Conservation (phyloP, 805 yeast genomes). For the Myxozyma vanderwaltii region DNA sequence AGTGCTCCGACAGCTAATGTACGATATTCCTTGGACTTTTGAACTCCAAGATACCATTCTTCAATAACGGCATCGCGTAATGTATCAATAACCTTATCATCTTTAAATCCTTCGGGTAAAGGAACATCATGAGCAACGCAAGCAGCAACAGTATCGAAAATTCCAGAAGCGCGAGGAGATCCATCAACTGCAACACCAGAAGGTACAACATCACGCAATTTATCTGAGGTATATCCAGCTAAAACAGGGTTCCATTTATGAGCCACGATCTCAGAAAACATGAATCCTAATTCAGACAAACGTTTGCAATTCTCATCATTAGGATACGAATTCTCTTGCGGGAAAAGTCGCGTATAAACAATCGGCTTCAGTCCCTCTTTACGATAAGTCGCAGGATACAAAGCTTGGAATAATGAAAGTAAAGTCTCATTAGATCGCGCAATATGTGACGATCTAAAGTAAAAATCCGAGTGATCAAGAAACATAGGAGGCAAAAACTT, state of each 20-base stretch:
- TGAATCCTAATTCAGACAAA: constrained; percentile 29
- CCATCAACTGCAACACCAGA: constrained; percentile 34
- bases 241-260: constrained; percentile 32
- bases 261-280: constrained; percentile 34
- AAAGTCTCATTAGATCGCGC: constrained; percentile 33
- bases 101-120: constrained; percentile 24
- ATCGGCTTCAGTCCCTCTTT: constrained; percentile 19
- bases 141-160: constrained; percentile 32
- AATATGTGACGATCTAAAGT: constrained; percentile 33
- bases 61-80: constrained; percentile 28
- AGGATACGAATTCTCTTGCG: constrained; percentile 35
- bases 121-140: constrained; percentile 27
- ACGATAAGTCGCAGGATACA: constrained; percentile 32
- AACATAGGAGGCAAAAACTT: constrained; percentile 27
- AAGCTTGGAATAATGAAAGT: constrained; percentile 28
- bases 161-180: constrained; percentile 34
- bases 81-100: constrained; percentile 11
- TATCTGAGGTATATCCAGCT: constrained; percentile 28
- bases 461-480: constrained; percentile 18
- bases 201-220: constrained; percentile 29
- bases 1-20: constrained; percentile 34
- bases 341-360: constrained; percentile 29
- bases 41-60: constrained; percentile 35
- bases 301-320: constrained; percentile 34
- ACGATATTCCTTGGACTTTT: constrained; percentile 28